Percentiles rank a stretch among this genome's conserved stretches.
These are phyloP conservation scores for Aureobasidium musti DNA, from an alignment of 2,329 filamentous ascomycete species.

Conservation along the genomic window DNA sequence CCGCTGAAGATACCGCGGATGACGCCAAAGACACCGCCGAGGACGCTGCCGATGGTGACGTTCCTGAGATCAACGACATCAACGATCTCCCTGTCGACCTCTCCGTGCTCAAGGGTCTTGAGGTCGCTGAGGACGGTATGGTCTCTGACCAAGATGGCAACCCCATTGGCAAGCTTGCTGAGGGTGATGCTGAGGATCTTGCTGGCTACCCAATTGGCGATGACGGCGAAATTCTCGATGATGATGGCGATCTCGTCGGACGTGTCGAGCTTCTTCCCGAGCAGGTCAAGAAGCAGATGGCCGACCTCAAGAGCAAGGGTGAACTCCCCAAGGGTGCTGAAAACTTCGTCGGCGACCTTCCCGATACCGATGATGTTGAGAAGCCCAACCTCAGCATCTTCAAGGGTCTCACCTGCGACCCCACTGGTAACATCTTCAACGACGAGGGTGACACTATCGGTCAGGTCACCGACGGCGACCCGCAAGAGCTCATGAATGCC, in stretches of 20 bases:
- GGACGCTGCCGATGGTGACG: conserved; percentile 42
- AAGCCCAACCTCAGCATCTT: conserved; percentile 51
- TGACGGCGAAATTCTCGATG: conserved; percentile 58
- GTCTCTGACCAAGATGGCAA: conserved; percentile 56
- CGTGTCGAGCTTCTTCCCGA: conserved; percentile 55
- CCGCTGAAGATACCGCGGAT: conserved; percentile 37
- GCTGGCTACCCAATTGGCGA: conserved; percentile 56
- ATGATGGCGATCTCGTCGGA: conserved; percentile 58
- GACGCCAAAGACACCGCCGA: conserved; percentile 42
- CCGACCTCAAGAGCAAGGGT: conserved; percentile 44
- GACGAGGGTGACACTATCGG: conserved; percentile 55
- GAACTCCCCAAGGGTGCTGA: conserved; percentile 43
- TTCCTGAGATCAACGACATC: conserved; percentile 38
- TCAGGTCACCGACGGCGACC: conserved; percentile 52
- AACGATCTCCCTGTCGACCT: conserved; percentile 49
- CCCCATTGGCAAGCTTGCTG: conserved; percentile 51
- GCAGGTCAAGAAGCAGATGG: conserved; percentile 46
- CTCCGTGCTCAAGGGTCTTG: conserved; percentile 52
- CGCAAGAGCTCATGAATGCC: conserved; percentile 51
- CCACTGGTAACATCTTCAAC: conserved; percentile 53
- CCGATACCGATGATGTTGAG: conserved; percentile 40
- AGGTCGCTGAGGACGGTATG: conserved; percentile 57
- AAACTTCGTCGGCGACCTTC: conserved; percentile 40
- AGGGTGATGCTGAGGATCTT: conserved; percentile 57
- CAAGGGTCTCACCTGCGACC: conserved; percentile 52